Evolutionary conservation across 768 basidiomycete genomes (phyloP), one percentile per base, ranked within the genome.

Genomic region (Suillus decipiens): DNA sequence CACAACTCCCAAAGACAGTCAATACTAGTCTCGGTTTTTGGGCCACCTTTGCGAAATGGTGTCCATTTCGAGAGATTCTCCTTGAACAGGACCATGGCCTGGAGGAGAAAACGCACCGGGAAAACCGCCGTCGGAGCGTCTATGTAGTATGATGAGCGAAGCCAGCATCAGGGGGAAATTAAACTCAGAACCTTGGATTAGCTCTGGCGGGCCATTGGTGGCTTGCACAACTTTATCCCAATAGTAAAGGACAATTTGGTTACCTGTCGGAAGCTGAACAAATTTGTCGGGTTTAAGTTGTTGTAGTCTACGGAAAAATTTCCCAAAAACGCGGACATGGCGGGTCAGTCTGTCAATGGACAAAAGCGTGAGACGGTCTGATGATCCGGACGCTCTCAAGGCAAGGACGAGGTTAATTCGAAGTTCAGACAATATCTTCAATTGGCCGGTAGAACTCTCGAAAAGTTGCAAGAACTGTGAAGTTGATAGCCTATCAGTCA

Each of bases 11-110:
- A 59, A 33, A 41, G 60, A 60, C 34, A 34, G 43, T 39, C 66
- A 82, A 24, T 70, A 88, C 90, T 82, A 64, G 84, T 85, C 67
- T 82, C 79, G 64, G 89, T 90, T 34, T 79, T 72, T 4, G 79
- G 79, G 2, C 88, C 89, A 66, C 84, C 82, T 68, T 85, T 86
- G 61, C 85, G 83, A 22, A 79, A 73, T 3, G 89, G 86, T 0
- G 88, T 82, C 92, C 92, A 95, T 70, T 88, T 89, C 10, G 86
- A 81, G 28, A 95, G 80, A 66, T 85, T 90, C 63, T 93, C 93
- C 68, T 90, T 92, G 77, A 95, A 94, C 10, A 95, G 76, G 7
- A 90, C 89, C 87, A 95, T 89, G 3, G 89, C 90, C 70, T 93
- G 92, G 0, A 94, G 90, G 62, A 95, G 78, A 69, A 91, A 87